Evolutionary conservation across 2,329 filamentous ascomycete genomes (phyloP).

Genomic region (Talaromyces funiculosus): DNA sequence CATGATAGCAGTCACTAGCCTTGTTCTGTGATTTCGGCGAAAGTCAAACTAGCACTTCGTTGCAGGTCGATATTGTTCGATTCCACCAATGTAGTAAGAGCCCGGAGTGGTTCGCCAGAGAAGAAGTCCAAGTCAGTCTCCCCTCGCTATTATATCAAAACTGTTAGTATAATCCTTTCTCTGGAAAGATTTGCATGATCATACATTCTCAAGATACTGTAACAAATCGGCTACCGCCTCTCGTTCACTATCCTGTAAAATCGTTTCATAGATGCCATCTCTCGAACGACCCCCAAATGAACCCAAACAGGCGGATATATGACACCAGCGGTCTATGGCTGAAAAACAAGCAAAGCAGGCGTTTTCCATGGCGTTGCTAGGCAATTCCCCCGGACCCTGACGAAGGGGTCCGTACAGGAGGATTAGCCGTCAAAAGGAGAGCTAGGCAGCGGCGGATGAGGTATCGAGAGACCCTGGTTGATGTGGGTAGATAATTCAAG

Average conservation of each 20-base stretch:
- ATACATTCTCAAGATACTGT: constrained; percentile 92
- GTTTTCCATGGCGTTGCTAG: constrained; percentile 36
- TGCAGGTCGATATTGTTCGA: constrained; percentile 98
- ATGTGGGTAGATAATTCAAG: constrained; percentile 6
- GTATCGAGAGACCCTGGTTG: not conserved
- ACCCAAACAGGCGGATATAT: constrained; percentile 38
- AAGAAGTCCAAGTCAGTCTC: constrained; percentile 99
- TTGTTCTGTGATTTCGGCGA: constrained; percentile 97
- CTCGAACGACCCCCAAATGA: constrained; percentile 61
- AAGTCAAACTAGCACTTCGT: constrained; percentile 93
- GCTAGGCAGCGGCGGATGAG: constrained; percentile 1
- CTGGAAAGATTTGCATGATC: constrained; percentile 20
- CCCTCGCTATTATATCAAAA: constrained; percentile 71
- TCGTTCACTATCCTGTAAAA: constrained; percentile 89
- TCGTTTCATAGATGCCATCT: constrained; percentile 77
- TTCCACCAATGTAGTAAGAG: constrained; percentile 91
- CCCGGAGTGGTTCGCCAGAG: constrained; percentile 85
- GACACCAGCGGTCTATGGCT: constrained; percentile 39
- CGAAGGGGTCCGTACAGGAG: constrained; percentile 20
- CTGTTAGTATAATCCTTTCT: not conserved
- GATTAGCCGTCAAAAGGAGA: constrained; percentile 4
- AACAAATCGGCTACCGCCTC: constrained; percentile 94
- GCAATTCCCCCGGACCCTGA: constrained; percentile 27
- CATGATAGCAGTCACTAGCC: constrained; percentile 52
- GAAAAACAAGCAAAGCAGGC: constrained; percentile 39